Evolutionary conservation across 1,284 basidiomycete species (phyloP).

Genomic region (Agaricales sp.): DNA sequence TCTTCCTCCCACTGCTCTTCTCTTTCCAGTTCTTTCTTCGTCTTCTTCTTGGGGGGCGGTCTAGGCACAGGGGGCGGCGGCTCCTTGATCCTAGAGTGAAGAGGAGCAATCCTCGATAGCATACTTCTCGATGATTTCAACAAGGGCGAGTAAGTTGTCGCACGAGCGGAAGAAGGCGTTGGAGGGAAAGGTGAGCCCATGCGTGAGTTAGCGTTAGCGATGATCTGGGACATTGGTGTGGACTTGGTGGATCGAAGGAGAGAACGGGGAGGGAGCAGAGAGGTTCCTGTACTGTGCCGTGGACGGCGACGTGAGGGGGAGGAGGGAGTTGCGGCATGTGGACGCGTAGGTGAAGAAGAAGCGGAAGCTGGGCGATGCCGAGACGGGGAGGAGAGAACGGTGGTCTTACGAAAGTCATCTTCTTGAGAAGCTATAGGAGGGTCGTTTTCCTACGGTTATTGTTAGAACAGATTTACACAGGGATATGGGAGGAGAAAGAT

Average conservation of each 20-base stretch:
- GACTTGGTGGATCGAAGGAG: slow-evolving; percentile 21
- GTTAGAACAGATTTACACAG: slow-evolving; percentile 10
- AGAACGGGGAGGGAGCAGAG: slow-evolving; percentile 7
- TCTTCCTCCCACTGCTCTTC: slow-evolving; percentile 76
- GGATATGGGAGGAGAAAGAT: neutral
- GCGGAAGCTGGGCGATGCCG: neutral
- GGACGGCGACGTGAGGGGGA: neutral
- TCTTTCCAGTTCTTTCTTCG: slow-evolving; percentile 61
- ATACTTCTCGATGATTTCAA: slow-evolving; percentile 50
- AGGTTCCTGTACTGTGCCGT: too few relatives aligned
- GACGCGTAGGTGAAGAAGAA: neutral
- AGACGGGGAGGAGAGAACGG: neutral
- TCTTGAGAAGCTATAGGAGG: neutral
- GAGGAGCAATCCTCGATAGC: slow-evolving; percentile 58
- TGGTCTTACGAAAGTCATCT: neutral
- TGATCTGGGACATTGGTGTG: slow-evolving; percentile 64
- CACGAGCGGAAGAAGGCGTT: slow-evolving; percentile 17
- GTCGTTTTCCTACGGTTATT: neutral
- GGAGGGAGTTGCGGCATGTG: neutral
- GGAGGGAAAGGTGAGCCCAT: slow-evolving; percentile 51
- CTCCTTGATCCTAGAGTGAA: slow-evolving; percentile 59
- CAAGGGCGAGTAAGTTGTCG: slow-evolving; percentile 48
- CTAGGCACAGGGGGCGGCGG: slow-evolving; percentile 60
- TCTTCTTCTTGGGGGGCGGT: slow-evolving; percentile 57
- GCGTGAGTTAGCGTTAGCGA: slow-evolving; percentile 55